Percentiles rank a stretch among this genome's conserved stretches.
These are phyloP conservation scores for Venturia carpophila DNA, from an alignment of 2,329 filamentous ascomycete species.

Conservation along the genomic window DNA sequence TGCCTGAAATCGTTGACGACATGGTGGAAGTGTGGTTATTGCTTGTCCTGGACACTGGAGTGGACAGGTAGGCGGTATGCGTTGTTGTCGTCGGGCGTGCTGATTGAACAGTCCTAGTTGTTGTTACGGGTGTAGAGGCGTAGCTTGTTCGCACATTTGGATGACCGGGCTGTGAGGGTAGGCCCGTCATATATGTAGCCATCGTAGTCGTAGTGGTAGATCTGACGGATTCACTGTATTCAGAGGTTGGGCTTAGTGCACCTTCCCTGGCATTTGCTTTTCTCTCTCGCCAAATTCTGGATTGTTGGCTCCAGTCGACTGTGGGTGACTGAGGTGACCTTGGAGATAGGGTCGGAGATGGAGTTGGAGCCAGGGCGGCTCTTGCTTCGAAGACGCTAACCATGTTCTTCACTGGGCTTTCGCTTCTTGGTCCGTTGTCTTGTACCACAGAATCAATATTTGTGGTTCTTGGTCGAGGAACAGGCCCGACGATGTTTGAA, in stretches of 20 bases:
- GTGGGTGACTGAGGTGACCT: neutral
- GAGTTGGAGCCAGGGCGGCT: neutral
- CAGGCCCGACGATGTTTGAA: too few species aligned
- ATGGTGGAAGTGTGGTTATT: neutral
- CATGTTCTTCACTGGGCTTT: constrained; percentile 15
- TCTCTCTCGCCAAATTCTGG: constrained; percentile 27
- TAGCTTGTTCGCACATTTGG: neutral
- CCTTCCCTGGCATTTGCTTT: constrained; percentile 23
- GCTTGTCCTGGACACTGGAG: neutral
- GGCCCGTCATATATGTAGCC: neutral
- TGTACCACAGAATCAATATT: neutral
- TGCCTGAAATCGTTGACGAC: neutral
- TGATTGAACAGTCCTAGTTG: neutral
- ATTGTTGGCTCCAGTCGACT: constrained; percentile 26
- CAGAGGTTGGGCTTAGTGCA: constrained; percentile 18
- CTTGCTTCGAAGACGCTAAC: constrained; percentile 12
- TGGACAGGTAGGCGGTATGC: neutral
- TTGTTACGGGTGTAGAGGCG: neutral
- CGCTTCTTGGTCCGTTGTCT: neutral
- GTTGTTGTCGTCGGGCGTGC: neutral
- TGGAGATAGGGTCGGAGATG: neutral
- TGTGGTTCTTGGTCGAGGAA: neutral
- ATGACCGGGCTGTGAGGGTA: neutral
- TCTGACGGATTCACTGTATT: neutral
- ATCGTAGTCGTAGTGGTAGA: neutral